phyloP scores from a whole-genome alignment of 139 green algal species.

The Pleodorina starrii region DNA sequence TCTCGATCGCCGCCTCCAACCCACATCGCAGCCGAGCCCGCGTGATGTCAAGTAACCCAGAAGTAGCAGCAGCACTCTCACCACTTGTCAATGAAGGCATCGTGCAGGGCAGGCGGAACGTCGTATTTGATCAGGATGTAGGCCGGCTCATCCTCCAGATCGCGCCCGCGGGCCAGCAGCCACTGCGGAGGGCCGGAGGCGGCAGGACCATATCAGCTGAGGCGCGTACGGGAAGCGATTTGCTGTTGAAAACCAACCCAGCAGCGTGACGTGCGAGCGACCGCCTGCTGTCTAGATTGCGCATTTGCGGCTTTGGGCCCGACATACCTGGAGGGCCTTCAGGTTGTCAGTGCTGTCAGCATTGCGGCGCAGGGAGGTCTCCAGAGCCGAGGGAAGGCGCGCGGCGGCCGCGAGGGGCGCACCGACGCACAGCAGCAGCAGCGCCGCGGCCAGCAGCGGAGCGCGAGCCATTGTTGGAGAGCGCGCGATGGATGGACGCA shows the following conservation, averaged over 20 bases:
- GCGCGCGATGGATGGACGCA: too few species aligned
- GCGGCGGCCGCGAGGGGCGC: neutral
- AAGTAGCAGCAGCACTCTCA: neutral
- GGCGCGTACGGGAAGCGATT: neutral
- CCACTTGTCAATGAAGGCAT: constrained; percentile 8
- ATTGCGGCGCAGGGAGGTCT: neutral
- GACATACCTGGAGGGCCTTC: neutral
- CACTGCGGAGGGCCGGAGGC: neutral
- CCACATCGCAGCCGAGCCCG: neutral
- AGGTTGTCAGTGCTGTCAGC: neutral
- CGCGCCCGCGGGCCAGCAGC: neutral
- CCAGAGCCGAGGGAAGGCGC: neutral
- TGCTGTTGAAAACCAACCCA: neutral
- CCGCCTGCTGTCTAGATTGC: neutral
- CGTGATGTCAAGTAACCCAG: neutral
- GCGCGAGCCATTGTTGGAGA: too few species aligned
- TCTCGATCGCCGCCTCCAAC: neutral
- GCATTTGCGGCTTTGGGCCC: too few species aligned
- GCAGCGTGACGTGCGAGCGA: neutral
- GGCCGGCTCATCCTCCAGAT: neutral
- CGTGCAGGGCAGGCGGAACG: constrained; percentile 12
- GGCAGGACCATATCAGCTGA: neutral
- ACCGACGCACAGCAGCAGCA: neutral
- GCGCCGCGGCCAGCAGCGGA: constrained; percentile 3
- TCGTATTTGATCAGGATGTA: constrained; percentile 24